Evolutionary conservation across 371 early-diverging fungal species (phyloP), one percentile per base, ranked within the genome.

Genomic region (Mortierella sp.): DNA sequence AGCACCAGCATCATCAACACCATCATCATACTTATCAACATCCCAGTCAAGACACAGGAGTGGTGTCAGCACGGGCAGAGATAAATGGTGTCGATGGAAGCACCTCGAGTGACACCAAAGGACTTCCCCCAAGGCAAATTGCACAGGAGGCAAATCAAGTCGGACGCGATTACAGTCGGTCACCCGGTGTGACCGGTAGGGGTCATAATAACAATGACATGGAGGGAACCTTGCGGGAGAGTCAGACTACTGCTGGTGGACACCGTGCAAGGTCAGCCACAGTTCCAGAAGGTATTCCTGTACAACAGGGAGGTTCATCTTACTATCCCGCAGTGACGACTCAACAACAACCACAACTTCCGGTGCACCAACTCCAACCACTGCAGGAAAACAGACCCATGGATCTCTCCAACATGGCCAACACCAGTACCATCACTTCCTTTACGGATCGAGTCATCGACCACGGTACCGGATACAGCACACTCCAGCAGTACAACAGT

Each of bases 181-280:
- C 57, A 1, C 57, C 63, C 3, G 47, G 56, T 8, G 42, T 59
- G 23, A 49, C 6, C 24, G 23, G 31, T 15, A 26, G 17, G 8
- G n/a, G n/a, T n/a, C n/a, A n/a, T n/a, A n/a, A n/a, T n/a, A 24
- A 28, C 14, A 55, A 57, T 12, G 61, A 65, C 12, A 72, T 72
- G 72, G 67, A 65, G 15, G 72, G 67, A 12, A 32, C 66, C 14
- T 43, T 27, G 5, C 61, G 34, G n/a, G 34, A 56, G 11, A 41
- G 34, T 19, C 50, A 50, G 15, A 23, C 9, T 21, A 24, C 32
- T 2, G 50, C 34, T 14, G 4, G 39, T 27, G 49, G 26, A 27
- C 28, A 23, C 26, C 61, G 52, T 6, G 59, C 37, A 39, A 34
- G 50, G 19, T 50, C 50, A 19, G 50, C 26, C 6, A 19, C 50